Percentiles rank a stretch among this genome's conserved stretches.
These are phyloP conservation scores for Stemphylium lycopersici DNA, from an alignment of 2,329 filamentous ascomycete genomes.

Conservation along the genomic window DNA sequence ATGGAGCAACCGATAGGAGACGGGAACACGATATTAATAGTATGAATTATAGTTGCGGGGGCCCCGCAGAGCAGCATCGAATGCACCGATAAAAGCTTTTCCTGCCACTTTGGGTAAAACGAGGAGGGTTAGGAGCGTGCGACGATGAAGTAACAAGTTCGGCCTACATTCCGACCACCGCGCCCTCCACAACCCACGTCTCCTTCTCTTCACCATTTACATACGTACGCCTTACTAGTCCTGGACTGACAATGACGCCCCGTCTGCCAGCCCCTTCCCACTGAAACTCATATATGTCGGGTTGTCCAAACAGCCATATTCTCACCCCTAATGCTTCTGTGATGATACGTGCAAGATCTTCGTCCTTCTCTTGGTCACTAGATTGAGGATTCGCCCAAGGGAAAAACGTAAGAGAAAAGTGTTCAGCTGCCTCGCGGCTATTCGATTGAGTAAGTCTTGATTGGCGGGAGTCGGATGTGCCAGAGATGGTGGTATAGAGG, in stretches of 20 bases:
- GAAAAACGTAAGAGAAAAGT: constrained; percentile 45
- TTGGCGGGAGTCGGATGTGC: constrained; percentile 2
- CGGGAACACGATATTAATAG: not conserved
- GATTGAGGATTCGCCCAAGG: constrained; percentile 41
- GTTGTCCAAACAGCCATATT: constrained; percentile 41
- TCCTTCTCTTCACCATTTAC: not conserved
- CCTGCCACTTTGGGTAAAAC: not conserved
- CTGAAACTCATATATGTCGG: constrained; percentile 31
- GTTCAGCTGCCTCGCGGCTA: constrained; percentile 43
- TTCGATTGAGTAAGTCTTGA: constrained; percentile 19
- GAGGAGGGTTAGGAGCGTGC: not conserved
- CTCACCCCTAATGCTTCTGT: constrained; percentile 31
- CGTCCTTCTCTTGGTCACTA: constrained; percentile 37
- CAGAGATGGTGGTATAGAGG: constrained; percentile 26
- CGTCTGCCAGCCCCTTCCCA: constrained; percentile 35
- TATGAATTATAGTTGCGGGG: not conserved
- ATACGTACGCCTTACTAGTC: constrained; percentile 21
- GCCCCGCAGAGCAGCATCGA: not conserved
- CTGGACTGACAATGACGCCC: constrained; percentile 31
- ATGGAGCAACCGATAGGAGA: not conserved
- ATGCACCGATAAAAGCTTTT: not conserved
- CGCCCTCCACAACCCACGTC: constrained; percentile 16
- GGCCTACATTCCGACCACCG: constrained; percentile 11
- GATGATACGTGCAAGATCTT: constrained; percentile 35
- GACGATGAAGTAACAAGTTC: not conserved